Percentiles rank a stretch among this genome's conserved stretches.
Evolutionary conservation across 495 filamentous ascomycete genomes (phyloP).

Genomic region (Lasiosphaeria miniovina): DNA sequence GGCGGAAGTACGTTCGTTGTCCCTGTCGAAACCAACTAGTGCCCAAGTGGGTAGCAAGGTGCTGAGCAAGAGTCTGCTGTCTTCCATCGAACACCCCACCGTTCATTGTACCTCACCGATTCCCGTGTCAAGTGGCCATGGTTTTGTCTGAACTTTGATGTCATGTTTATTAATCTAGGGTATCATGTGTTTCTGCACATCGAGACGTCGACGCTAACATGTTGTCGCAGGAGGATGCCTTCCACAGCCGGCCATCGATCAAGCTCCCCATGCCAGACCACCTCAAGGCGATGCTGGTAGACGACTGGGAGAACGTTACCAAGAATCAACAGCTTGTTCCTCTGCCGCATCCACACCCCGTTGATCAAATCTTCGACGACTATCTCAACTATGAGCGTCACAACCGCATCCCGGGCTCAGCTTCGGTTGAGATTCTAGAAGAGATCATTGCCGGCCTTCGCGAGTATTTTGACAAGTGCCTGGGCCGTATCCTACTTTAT

Average conservation of each 20-base stretch:
- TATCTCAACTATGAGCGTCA: conserved; percentile 68
- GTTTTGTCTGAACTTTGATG: neutral
- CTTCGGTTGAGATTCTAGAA: conserved; percentile 78
- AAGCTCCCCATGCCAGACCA: conserved; percentile 79
- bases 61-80: neutral
- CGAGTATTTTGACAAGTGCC: conserved; percentile 85
- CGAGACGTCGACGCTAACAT: conserved; percentile 22
- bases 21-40: no score
- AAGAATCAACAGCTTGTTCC: conserved; percentile 86
- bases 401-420: conserved; percentile 60
- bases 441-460: conserved; percentile 79
- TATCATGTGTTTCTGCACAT: neutral
- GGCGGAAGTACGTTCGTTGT: no score
- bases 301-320: conserved; percentile 98
- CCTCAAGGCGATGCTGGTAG: conserved; percentile 85
- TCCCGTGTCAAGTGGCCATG: neutral
- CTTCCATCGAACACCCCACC: neutral
- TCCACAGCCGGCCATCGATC: conserved; percentile 73
- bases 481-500: conserved; percentile 87
- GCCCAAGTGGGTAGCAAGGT: conserved; percentile 6
- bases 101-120: neutral
- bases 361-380: conserved; percentile 72
- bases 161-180: neutral
- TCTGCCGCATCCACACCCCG: conserved; percentile 71
- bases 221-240: conserved; percentile 71